These are phyloP conservation scores for Talaromyces verruculosus DNA, from an alignment of 2,329 filamentous ascomycete genomes.

Conservation along the genomic window DNA sequence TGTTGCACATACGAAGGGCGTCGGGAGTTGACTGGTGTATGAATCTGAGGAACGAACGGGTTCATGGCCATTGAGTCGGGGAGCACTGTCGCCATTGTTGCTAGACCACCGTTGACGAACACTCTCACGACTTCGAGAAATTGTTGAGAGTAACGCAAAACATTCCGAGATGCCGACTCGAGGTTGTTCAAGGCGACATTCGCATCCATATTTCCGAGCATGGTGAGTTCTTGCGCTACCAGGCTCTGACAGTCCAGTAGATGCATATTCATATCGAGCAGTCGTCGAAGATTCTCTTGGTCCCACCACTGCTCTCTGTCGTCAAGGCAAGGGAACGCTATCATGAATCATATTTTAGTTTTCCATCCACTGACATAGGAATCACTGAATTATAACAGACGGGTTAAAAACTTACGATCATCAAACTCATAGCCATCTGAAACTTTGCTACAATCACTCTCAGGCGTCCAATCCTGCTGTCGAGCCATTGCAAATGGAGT, in stretches of 20 bases:
- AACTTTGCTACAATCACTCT: constrained; percentile 5
- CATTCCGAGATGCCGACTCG: constrained; percentile 12
- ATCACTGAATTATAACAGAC: background rate
- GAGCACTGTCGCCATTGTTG: background rate
- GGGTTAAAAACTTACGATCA: constrained; percentile 16
- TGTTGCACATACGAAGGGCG: constrained; percentile 17
- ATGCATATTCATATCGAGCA: constrained; percentile 20
- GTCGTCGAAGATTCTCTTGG: constrained; percentile 18
- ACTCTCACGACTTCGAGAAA: constrained; percentile 15
- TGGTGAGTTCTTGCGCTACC: constrained; percentile 19
- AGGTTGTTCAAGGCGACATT: constrained; percentile 19
- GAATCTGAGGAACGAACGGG: background rate
- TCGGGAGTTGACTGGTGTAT: constrained; percentile 17
- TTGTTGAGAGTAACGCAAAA: constrained; percentile 18
- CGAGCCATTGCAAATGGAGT: background rate
- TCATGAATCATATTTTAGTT: background rate
- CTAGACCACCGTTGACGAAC: constrained; percentile 2
- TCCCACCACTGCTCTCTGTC: constrained; percentile 21
- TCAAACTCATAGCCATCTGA: constrained; percentile 16
- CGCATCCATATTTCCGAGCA: constrained; percentile 19
- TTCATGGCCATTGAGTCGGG: constrained; percentile 1
- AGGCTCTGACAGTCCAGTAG: constrained; percentile 19
- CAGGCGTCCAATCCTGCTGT: background rate
- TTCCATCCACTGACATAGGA: background rate
- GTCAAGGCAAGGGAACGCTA: constrained; percentile 20